Conservation (phyloP, 208 protist genomes). For the Acanthamoeba healyi region DNA sequence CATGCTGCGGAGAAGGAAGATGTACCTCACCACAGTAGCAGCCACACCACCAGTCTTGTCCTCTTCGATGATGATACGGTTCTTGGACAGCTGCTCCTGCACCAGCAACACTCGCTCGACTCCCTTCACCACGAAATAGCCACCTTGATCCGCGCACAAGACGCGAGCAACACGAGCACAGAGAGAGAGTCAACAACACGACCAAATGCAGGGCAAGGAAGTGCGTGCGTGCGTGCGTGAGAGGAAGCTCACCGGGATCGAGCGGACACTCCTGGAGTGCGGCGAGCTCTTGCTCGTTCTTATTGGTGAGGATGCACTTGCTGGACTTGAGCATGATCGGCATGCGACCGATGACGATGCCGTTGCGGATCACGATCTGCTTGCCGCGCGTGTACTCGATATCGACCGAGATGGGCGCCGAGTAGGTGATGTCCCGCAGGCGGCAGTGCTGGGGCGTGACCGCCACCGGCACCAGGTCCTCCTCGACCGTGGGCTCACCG, state of each 20-base stretch:
- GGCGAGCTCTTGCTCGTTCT: constrained; percentile 95
- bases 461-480: constrained; percentile 84
- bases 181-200: not conserved
- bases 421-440: constrained; percentile 97
- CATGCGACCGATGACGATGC: constrained; percentile 97
- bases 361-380: constrained; percentile 89
- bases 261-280: constrained; percentile 98
- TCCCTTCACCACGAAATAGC: constrained; percentile 99
- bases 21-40: constrained; percentile 78
- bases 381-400: constrained; percentile 92
- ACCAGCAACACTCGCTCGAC: constrained; percentile 98
- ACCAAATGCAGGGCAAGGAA: not conserved
- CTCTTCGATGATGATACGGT: constrained; percentile 97
- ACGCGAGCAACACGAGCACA: not conserved
- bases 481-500: constrained; percentile 88
- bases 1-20: constrained; percentile 76
- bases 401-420: constrained; percentile 93
- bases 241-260: constrained; percentile 93
- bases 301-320: constrained; percentile 96
- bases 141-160: constrained; percentile 85
- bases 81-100: constrained; percentile 98
- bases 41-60: constrained; percentile 87
- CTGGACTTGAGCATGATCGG: constrained; percentile 99
- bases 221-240: not conserved
- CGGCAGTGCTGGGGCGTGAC: constrained; percentile 96